Base-by-base conservation (phyloP, 2,329 filamentous ascomycete genomes). In the Colletotrichum gigasporum region DNA sequence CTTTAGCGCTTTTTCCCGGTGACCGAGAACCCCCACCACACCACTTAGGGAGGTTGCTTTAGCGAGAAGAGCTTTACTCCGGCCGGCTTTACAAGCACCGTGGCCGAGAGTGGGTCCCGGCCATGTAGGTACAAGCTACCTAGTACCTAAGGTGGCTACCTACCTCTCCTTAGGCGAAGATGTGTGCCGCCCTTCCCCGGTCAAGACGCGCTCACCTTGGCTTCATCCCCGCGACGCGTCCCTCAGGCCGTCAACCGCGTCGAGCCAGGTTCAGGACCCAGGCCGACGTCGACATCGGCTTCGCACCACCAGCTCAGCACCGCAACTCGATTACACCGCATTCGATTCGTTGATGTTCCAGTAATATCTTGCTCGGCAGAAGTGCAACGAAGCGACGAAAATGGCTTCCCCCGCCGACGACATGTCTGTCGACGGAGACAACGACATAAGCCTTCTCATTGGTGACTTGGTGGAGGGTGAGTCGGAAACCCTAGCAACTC, bases 391-490 rank as follows among this genome's bases (percentile, higher is more conserved):
- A 10, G 9, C 20, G 18, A 16, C 24, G 12, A 34, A 16, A 14
- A 64, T 64, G 61, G 42, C 56, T 30, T 55, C 48, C 10, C 32
- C 34, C 41, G 41, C 48, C 20, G 34, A 35, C 22, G 35, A 58
- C n/a, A 65, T 69, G 61, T 67, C 74, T 20, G 55, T 69, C 16
- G 64, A 62, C 32, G 67, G 69, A 62, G 74, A 78, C 58, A 68
- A 73, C 44, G 74, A 78, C 54, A 73, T 80, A 47, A 67, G 71
- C 54, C 65, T 72, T 26, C 70, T 82, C 28, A 72, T 79, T 44
- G 71, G 73, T 18, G 75, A 81, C 68, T 70, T 82, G 44, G 68
- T 80, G 28, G 63, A 72, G 26, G 69, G 63, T 65, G 26, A 62
- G 58, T 48, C 5, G 22, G n/a, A 32, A 28, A 3, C 10, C n/a